Percentiles rank a stretch among this genome's conserved stretches.
Conservation (phyloP, 2,329 filamentous ascomycete species). For the Tolypocladium sp. region DNA sequence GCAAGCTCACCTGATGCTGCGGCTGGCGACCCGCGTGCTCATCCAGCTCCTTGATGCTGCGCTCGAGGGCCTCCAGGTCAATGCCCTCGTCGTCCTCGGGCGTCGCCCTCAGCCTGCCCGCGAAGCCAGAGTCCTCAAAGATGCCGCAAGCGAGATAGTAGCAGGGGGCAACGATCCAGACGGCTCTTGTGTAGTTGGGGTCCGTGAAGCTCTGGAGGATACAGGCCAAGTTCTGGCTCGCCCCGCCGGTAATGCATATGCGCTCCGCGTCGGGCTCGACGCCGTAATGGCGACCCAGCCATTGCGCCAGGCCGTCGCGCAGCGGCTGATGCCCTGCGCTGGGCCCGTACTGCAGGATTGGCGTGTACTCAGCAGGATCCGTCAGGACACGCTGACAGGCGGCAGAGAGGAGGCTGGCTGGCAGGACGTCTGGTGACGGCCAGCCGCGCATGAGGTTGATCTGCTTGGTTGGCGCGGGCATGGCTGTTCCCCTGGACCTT, state of each 20-base stretch:
- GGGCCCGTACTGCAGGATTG: slow-evolving; percentile 70
- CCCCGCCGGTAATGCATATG: slow-evolving; percentile 77
- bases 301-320: slow-evolving; percentile 57
- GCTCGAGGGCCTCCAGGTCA: slow-evolving; percentile 46
- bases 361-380: slow-evolving; percentile 46
- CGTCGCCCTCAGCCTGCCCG: slow-evolving; percentile 54
- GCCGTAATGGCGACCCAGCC: slow-evolving; percentile 58
- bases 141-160: slow-evolving; percentile 83
- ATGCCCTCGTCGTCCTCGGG: slow-evolving; percentile 73
- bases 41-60: slow-evolving; percentile 19
- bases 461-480: slow-evolving; percentile 22
- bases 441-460: slow-evolving; percentile 63
- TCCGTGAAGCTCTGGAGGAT: slow-evolving; percentile 75
- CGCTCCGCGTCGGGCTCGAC: slow-evolving; percentile 38
- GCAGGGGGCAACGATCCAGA: slow-evolving; percentile 76
- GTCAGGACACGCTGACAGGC: slow-evolving; percentile 54
- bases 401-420: slow-evolving; percentile 49
- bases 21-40: slow-evolving; percentile 10
- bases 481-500: slow-evolving; percentile 1
- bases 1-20: not conserved
- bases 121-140: slow-evolving; percentile 73
- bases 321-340: slow-evolving; percentile 67
- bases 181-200: slow-evolving; percentile 59
- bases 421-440: slow-evolving; percentile 56
- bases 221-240: slow-evolving; percentile 72